phyloP scores from a whole-genome alignment of 2,329 filamentous ascomycete species.

The Diaporthe longicolla region DNA sequence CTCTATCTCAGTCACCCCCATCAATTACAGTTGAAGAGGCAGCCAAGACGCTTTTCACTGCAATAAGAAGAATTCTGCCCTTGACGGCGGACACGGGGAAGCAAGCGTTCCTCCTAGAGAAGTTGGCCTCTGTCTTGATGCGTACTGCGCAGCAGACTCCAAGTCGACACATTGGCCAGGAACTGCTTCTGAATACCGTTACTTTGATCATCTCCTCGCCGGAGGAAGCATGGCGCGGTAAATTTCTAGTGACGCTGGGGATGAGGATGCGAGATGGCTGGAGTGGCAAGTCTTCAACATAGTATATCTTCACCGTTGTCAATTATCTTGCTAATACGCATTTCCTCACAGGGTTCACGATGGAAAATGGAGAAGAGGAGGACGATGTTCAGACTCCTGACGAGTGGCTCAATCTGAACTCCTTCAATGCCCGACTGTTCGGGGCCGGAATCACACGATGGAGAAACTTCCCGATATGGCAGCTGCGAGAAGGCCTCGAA shows the following conservation, averaged over 20 bases:
- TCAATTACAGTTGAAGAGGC: not conserved
- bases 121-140: not conserved
- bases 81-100: not conserved
- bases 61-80: not conserved
- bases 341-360: not conserved
- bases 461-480: not conserved
- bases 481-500: slow-evolving; percentile 14
- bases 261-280: slow-evolving; percentile 3
- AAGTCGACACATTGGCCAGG: not conserved
- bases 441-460: not conserved
- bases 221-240: not conserved
- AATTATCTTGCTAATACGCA: not conserved
- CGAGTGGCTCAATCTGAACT: slow-evolving; percentile 15
- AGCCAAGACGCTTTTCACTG: not conserved
- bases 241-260: not conserved
- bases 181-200: not conserved
- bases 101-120: not conserved
- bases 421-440: not conserved
- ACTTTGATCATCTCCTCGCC: not conserved
- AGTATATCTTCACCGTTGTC: too few species aligned
- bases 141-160: not conserved
- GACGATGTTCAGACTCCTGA: slow-evolving; percentile 4
- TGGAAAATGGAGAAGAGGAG: not conserved
- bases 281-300: not conserved
- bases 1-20: not conserved